These are phyloP conservation scores for Candida insectalens DNA, from an alignment of 805 yeast genomes.

Conservation along the genomic window DNA sequence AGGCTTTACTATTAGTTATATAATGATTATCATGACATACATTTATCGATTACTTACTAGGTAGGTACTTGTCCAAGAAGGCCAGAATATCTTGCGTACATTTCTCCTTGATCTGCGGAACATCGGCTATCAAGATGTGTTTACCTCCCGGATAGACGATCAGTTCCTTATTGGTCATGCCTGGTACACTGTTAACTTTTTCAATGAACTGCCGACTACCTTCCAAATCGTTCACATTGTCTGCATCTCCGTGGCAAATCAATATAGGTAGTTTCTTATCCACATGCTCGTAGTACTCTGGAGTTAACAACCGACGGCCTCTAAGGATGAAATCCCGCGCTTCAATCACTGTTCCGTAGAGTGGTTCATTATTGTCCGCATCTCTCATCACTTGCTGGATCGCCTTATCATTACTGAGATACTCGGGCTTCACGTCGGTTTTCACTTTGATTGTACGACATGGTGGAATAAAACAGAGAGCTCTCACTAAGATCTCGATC, in stretches of 20 bases:
- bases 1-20: too few relatives aligned
- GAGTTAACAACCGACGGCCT: constrained; percentile 42
- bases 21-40: too few relatives aligned
- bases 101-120: constrained; percentile 38
- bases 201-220: constrained; percentile 35
- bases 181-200: constrained; percentile 15
- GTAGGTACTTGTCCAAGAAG: not conserved
- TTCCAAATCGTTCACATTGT: constrained; percentile 45
- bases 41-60: too few relatives aligned
- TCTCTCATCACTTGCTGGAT: constrained; percentile 36
- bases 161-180: constrained; percentile 20
- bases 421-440: constrained; percentile 45
- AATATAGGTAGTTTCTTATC: constrained; percentile 37
- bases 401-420: constrained; percentile 37
- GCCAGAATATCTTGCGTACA: constrained; percentile 33
- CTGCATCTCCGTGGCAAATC: constrained; percentile 55
- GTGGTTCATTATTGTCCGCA: constrained; percentile 29
- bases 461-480: constrained; percentile 36
- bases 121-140: constrained; percentile 39
- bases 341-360: constrained; percentile 47
- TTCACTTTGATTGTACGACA: constrained; percentile 31
- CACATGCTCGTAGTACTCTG: constrained; percentile 26
- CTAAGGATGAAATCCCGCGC: constrained; percentile 52
- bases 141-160: constrained; percentile 22
- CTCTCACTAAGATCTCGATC: constrained; percentile 31